phyloP scores from a whole-genome alignment of 805 yeast species.

The Clavispora asparagi region DNA sequence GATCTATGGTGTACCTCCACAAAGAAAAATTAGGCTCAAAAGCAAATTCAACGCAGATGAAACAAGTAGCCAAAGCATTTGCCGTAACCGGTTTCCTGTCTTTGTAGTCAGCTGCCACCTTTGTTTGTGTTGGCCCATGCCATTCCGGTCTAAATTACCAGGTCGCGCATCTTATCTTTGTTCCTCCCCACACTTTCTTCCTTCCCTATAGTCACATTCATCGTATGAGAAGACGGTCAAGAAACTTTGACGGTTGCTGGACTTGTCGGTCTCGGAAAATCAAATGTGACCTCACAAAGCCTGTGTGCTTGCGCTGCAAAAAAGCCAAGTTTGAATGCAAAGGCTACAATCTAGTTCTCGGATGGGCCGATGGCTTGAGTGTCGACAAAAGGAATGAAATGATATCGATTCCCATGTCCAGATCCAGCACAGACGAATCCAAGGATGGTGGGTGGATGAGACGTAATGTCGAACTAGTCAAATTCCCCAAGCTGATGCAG shows the following conservation, averaged over 20 bases:
- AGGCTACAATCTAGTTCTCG: slow-evolving; percentile 46
- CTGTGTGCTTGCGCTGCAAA: slow-evolving; percentile 42
- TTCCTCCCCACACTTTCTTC: not conserved
- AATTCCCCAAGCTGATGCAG: slow-evolving; percentile 28
- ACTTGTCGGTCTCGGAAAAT: slow-evolving; percentile 51
- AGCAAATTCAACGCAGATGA: too few relatives aligned
- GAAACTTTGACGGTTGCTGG: slow-evolving; percentile 50
- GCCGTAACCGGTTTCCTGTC: too few relatives aligned
- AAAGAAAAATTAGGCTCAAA: too few relatives aligned
- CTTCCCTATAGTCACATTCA: not conserved
- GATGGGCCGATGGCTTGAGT: slow-evolving; percentile 41
- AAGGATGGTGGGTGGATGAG: slow-evolving; percentile 34
- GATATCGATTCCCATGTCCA: slow-evolving; percentile 13
- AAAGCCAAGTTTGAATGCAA: slow-evolving; percentile 42
- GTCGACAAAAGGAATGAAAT: slow-evolving; percentile 18
- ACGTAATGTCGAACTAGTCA: slow-evolving; percentile 40
- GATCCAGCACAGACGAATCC: slow-evolving; percentile 13
- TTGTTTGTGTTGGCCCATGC: too few relatives aligned
- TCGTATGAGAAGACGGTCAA: slow-evolving; percentile 14
- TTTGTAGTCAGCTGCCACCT: not conserved
- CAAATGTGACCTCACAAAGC: slow-evolving; percentile 46
- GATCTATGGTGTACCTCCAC: too few relatives aligned
- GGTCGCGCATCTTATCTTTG: not conserved
- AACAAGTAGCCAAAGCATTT: too few relatives aligned
- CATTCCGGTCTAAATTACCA: not conserved